A percentile compares a stretch with the other conserved stretches of the same genome.
phyloP scores from a whole-genome alignment of 148 eudicot species.

The Fagopyrum esculentum region DNA sequence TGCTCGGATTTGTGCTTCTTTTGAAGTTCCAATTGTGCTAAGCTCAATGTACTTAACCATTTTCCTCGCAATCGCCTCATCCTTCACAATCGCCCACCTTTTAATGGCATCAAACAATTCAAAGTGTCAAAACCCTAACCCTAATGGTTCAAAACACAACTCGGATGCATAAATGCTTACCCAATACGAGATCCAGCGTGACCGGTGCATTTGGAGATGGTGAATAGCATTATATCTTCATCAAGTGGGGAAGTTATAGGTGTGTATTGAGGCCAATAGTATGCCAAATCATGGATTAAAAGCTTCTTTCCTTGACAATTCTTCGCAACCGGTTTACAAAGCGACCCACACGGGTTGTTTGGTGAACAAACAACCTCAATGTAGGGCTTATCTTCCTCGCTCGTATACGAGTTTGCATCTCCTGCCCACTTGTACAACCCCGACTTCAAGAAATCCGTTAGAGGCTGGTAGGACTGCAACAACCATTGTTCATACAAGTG shows the following conservation, averaged over 20 bases:
- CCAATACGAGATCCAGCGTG: constrained; percentile 92
- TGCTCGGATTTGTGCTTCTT: constrained; percentile 70
- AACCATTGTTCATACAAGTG: neutral
- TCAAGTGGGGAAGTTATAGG: constrained; percentile 46
- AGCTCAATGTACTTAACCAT: constrained; percentile 67
- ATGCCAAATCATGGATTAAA: constrained; percentile 70
- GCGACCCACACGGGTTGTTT: constrained; percentile 63
- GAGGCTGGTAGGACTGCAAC: constrained; percentile 55
- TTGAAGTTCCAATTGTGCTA: constrained; percentile 75
- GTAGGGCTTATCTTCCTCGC: constrained; percentile 20
- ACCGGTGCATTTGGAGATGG: constrained; percentile 76
- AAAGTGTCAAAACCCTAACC: neutral
- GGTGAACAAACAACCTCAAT: constrained; percentile 78
- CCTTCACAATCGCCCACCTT: constrained; percentile 93
- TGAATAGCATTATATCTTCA: constrained; percentile 69
- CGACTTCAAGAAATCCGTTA: constrained; percentile 38
- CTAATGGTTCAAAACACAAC: no score
- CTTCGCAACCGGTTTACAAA: constrained; percentile 27
- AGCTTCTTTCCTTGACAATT: constrained; percentile 20
- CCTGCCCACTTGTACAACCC: constrained; percentile 38
- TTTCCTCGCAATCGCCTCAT: constrained; percentile 49
- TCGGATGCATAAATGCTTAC: constrained; percentile 18
- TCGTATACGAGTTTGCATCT: constrained; percentile 33
- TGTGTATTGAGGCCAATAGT: constrained; percentile 90
- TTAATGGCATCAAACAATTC: neutral